These are phyloP conservation scores for Neurospora intermedia DNA, from an alignment of 495 filamentous ascomycete genomes.

Conservation along the genomic window DNA sequence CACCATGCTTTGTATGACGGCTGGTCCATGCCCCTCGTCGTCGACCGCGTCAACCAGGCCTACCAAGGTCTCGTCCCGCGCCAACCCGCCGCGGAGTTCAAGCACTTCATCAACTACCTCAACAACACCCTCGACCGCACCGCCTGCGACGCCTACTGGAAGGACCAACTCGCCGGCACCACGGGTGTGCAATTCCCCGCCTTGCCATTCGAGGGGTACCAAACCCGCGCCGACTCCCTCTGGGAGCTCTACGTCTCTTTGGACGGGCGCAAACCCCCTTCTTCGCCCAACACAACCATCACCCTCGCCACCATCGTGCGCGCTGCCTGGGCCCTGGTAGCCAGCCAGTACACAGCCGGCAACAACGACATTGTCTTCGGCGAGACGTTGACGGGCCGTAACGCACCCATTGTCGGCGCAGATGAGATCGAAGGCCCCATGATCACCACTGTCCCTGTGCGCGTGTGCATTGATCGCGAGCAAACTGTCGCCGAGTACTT, in stretches of 20 bases:
- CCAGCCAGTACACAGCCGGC: constrained; percentile 38
- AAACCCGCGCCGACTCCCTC: constrained; percentile 41
- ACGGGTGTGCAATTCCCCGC: constrained; percentile 46
- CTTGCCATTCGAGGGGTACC: constrained; percentile 43
- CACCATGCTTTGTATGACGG: constrained; percentile 64
- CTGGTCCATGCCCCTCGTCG: constrained; percentile 49
- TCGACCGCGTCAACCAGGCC: constrained; percentile 39
- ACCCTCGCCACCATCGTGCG: constrained; percentile 51
- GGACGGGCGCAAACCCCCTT: constrained; percentile 13
- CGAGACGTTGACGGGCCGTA: constrained; percentile 48
- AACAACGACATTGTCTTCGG: constrained; percentile 44
- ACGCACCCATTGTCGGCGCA: constrained; percentile 38
- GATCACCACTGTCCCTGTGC: constrained; percentile 55
- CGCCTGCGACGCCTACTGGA: constrained; percentile 29
- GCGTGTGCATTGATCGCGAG: constrained; percentile 31
- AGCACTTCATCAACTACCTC: constrained; percentile 34
- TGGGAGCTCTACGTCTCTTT: constrained; percentile 41
- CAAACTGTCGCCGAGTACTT: constrained; percentile 28
- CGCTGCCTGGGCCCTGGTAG: constrained; percentile 50
- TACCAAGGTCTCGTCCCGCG: constrained; percentile 25
- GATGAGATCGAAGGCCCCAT: constrained; percentile 47
- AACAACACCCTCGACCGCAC: constrained; percentile 21
- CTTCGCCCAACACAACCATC: constrained; percentile 14
- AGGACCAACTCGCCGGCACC: constrained; percentile 37
- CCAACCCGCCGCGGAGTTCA: constrained; percentile 36